These are phyloP conservation scores for Diplodia intermedia DNA, from an alignment of 2,329 filamentous ascomycete species.

Conservation along the genomic window DNA sequence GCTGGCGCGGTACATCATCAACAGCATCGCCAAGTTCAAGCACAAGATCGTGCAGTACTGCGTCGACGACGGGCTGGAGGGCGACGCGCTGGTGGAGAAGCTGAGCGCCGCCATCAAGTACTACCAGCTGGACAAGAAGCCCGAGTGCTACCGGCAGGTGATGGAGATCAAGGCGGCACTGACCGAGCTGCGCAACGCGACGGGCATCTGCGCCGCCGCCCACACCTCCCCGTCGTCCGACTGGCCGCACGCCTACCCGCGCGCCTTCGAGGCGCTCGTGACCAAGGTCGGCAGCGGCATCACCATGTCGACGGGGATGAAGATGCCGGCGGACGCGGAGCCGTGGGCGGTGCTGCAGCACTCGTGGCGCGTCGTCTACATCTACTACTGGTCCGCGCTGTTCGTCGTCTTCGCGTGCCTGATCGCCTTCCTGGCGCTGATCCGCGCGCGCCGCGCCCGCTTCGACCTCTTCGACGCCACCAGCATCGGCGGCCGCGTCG, in stretches of 20 bases:
- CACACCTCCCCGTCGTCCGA: constrained; percentile 33
- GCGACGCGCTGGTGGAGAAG: constrained; percentile 41
- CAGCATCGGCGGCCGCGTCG: constrained; percentile 43
- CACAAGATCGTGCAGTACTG: constrained; percentile 51
- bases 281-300: constrained; percentile 42
- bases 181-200: constrained; percentile 42
- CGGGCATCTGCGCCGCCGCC: constrained; percentile 43
- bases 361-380: constrained; percentile 44
- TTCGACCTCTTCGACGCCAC: constrained; percentile 51
- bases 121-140: constrained; percentile 43
- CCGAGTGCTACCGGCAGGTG: constrained; percentile 40
- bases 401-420: constrained; percentile 47
- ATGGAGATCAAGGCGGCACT: constrained; percentile 34
- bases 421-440: constrained; percentile 50
- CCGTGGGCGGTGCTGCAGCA: constrained; percentile 41
- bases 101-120: constrained; percentile 40
- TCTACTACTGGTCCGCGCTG: constrained; percentile 50
- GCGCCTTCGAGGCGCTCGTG: constrained; percentile 37
- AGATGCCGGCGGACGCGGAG: constrained; percentile 42
- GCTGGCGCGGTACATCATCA: constrained; percentile 54
- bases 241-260: constrained; percentile 35
- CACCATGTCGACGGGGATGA: constrained; percentile 46
- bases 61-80: constrained; percentile 41
- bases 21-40: constrained; percentile 52
- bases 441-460: constrained; percentile 44